phyloP scores from a whole-genome alignment of 1,139 yeast species.

The Yamadazyma sp. region DNA sequence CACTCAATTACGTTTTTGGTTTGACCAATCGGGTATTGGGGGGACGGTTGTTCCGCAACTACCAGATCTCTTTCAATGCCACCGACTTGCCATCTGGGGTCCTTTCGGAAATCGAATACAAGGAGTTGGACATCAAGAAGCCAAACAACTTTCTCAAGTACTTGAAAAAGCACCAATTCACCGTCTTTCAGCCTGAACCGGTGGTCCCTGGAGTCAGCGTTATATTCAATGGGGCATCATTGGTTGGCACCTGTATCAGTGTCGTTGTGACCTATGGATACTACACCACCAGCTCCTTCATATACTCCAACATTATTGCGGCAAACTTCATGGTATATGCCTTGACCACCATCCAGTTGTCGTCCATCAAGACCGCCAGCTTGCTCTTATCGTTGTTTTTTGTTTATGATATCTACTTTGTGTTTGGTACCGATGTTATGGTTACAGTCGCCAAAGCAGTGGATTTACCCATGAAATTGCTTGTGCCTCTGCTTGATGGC shows the following conservation, averaged over 20 bases:
- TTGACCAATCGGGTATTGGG: neutral
- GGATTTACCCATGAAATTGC: slow-evolving; percentile 57
- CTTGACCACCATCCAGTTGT: slow-evolving; percentile 23
- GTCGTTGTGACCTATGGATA: slow-evolving; percentile 19
- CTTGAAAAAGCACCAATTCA: slow-evolving; percentile 9
- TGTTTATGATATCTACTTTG: slow-evolving; percentile 65
- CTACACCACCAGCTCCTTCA: slow-evolving; percentile 19
- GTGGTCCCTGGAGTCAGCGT: slow-evolving; percentile 20
- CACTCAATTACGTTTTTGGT: neutral
- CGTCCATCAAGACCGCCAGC: slow-evolving; percentile 28
- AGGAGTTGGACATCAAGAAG: slow-evolving; percentile 18
- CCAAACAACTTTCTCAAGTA: slow-evolving; percentile 13
- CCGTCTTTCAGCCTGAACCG: slow-evolving; percentile 16
- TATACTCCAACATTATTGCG: slow-evolving; percentile 33
- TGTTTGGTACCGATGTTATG: slow-evolving; percentile 64
- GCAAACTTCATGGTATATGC: slow-evolving; percentile 29
- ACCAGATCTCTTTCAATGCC: slow-evolving; percentile 2
- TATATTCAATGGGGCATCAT: slow-evolving; percentile 32
- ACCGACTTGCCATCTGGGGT: slow-evolving; percentile 9
- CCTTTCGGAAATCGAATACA: slow-evolving; percentile 11
- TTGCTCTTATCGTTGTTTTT: slow-evolving; percentile 51
- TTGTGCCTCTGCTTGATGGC: slow-evolving; percentile 37
- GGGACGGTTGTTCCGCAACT: neutral
- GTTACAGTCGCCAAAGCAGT: slow-evolving; percentile 56
- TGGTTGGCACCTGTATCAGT: slow-evolving; percentile 23